Percentiles rank a stretch among this genome's conserved stretches.
These are phyloP conservation scores for Sclerotinia minor DNA, from an alignment of 2,329 filamentous ascomycete species.

Conservation along the genomic window DNA sequence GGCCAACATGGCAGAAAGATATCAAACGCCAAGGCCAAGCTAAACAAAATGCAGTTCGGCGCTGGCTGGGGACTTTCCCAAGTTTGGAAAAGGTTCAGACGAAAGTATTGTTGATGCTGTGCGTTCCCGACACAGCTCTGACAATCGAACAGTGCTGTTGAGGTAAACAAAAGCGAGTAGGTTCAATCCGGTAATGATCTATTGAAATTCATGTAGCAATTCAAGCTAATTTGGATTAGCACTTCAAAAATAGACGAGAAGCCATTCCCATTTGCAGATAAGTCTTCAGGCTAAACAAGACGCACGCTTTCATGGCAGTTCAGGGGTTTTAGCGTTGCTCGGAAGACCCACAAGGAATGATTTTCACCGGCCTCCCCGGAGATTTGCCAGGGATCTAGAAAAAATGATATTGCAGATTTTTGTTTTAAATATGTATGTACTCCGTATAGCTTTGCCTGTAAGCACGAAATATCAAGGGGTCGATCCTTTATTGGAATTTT, in stretches of 20 bases:
- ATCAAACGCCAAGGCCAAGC: constrained; percentile 10
- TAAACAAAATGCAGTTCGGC: constrained; percentile 1
- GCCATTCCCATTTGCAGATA: neutral
- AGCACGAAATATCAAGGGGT: neutral
- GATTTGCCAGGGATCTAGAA: neutral
- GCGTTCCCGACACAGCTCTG: constrained; percentile 12
- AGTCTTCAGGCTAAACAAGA: neutral
- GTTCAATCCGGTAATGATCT: neutral
- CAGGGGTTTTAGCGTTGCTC: neutral
- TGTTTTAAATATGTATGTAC: neutral
- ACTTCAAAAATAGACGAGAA: neutral
- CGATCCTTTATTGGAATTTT: neutral
- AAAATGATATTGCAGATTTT: neutral
- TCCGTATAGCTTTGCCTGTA: neutral
- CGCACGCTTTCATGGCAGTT: neutral
- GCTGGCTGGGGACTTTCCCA: constrained; percentile 1
- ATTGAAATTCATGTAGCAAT: constrained; percentile 11
- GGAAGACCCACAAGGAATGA: neutral
- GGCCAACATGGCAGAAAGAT: neutral
- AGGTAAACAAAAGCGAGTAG: neutral
- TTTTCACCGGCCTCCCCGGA: neutral
- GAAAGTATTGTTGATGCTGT: constrained; percentile 8
- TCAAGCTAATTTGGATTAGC: neutral
- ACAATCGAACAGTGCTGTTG: constrained; percentile 7
- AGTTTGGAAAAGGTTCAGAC: neutral